These are phyloP conservation scores for Nannochloropsis granulata DNA, from an alignment of 108 stramenopile species.

Conservation along the genomic window DNA sequence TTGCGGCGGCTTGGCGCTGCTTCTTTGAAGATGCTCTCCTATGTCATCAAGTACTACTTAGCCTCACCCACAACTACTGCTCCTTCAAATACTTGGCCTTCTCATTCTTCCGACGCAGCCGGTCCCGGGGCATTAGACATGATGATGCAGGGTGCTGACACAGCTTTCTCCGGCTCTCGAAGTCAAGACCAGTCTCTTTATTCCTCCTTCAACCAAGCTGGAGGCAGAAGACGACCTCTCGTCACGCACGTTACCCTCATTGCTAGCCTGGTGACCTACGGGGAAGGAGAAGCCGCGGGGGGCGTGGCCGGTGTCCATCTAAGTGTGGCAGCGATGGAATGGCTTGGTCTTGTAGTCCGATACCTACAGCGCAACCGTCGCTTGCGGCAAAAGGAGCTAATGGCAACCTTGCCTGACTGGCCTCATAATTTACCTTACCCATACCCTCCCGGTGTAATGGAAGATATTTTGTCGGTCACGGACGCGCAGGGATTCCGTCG, in stretches of 20 bases:
- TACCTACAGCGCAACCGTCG: not conserved
- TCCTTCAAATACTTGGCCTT: too few species aligned
- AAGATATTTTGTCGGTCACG: not conserved
- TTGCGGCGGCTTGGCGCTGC: not conserved
- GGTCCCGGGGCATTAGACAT: not conserved
- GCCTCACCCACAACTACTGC: not conserved
- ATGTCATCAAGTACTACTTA: not conserved
- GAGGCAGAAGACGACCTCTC: not conserved
- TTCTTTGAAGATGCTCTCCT: not conserved
- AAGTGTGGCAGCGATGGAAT: not conserved
- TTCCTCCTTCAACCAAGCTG: not conserved
- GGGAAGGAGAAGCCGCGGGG: not conserved
- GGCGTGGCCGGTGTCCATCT: not conserved
- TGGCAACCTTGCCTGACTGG: not conserved
- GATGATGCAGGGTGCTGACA: not conserved
- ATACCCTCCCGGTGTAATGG: not conserved
- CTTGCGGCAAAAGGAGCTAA: not conserved
- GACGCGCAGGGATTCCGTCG: not conserved
- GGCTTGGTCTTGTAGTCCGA: not conserved
- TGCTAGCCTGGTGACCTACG: not conserved
- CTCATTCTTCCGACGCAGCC: not conserved
- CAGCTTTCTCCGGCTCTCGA: too few species aligned
- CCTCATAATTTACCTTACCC: not conserved
- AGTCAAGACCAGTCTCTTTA: too few species aligned
- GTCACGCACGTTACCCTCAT: not conserved